Evolutionary conservation across 805 yeast species (phyloP).

Genomic region (Wickerhamomyces alni): DNA sequence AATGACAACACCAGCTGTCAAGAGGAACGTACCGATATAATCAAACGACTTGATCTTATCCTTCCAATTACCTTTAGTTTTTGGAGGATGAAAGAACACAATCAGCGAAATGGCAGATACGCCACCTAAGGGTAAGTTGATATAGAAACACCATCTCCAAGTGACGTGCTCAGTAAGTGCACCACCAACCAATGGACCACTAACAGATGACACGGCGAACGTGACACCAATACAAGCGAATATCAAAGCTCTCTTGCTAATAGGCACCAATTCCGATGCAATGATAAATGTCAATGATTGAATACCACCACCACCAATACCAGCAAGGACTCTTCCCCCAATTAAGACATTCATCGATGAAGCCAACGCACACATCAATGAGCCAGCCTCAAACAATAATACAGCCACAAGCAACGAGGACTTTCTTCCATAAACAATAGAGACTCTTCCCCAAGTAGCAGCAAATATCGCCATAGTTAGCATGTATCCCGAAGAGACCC

Average conservation of each 20-base stretch:
- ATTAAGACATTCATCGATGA: slow-evolving; percentile 52
- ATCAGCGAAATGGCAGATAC: slow-evolving; percentile 32
- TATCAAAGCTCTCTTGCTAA: slow-evolving; percentile 16
- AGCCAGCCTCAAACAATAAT: slow-evolving; percentile 52
- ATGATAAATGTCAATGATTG: slow-evolving; percentile 52
- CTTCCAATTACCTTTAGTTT: slow-evolving; percentile 32
- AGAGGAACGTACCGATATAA: slow-evolving; percentile 39
- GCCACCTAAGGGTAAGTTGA: slow-evolving; percentile 65
- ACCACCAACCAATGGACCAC: slow-evolving; percentile 66
- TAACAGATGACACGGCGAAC: slow-evolving; percentile 44
- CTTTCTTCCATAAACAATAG: slow-evolving; percentile 45
- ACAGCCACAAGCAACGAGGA: slow-evolving; percentile 6
- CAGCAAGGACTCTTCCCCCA: slow-evolving; percentile 67
- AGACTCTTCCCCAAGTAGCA: slow-evolving; percentile 52
- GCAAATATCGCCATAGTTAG: slow-evolving; percentile 48
- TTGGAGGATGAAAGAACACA: slow-evolving; percentile 41
- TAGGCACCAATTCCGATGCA: slow-evolving; percentile 42
- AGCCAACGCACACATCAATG: slow-evolving; percentile 52
- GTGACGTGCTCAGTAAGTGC: slow-evolving; percentile 49
- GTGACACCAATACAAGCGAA: slow-evolving; percentile 22
- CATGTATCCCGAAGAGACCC: slow-evolving; percentile 53
- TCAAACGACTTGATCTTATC: slow-evolving; percentile 40
- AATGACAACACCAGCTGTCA: slow-evolving; percentile 38
- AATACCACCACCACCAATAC: slow-evolving; percentile 70
- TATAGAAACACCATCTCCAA: slow-evolving; percentile 79